A percentile compares a stretch with the other conserved stretches of the same genome.
phyloP scores from a whole-genome alignment of 768 basidiomycete genomes.

The Artomyces pyxidatus region DNA sequence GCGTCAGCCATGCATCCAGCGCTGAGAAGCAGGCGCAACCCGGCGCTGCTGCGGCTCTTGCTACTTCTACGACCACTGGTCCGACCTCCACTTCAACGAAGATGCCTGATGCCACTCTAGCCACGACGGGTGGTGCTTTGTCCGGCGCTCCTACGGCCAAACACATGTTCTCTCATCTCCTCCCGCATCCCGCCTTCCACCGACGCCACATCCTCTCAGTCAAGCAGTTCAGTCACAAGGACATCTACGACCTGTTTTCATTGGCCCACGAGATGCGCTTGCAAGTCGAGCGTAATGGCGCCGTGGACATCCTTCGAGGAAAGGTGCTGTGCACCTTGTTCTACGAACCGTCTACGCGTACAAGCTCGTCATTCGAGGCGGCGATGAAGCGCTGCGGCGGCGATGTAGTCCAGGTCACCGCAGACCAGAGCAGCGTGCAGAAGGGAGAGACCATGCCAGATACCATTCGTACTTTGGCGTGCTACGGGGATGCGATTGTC shows the following conservation, averaged over 20 bases:
- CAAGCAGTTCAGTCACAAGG: constrained; percentile 84
- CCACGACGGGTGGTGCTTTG: constrained; percentile 9
- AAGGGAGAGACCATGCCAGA: constrained; percentile 94
- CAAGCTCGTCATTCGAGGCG: constrained; percentile 92
- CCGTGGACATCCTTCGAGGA: constrained; percentile 83
- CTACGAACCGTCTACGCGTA: constrained; percentile 96
- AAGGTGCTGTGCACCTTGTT: constrained; percentile 88
- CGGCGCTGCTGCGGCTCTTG: not conserved
- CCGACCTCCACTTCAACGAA: not conserved
- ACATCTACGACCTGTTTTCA: constrained; percentile 90
- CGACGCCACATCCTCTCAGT: constrained; percentile 90
- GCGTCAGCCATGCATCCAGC: constrained; percentile 4
- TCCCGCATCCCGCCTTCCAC: constrained; percentile 82
- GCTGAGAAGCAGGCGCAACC: constrained; percentile 1
- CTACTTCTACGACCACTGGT: not conserved
- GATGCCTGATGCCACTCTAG: not conserved
- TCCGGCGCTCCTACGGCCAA: constrained; percentile 27
- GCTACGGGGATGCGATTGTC: constrained; percentile 92
- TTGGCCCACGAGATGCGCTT: constrained; percentile 95
- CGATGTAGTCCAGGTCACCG: constrained; percentile 79
- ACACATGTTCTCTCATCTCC: constrained; percentile 38
- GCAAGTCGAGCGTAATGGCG: constrained; percentile 87
- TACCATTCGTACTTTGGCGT: constrained; percentile 88
- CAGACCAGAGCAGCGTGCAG: constrained; percentile 76
- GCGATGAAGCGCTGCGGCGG: constrained; percentile 99